phyloP scores from a whole-genome alignment of 1,139 yeast species.

The Kodamaea alishanica region DNA sequence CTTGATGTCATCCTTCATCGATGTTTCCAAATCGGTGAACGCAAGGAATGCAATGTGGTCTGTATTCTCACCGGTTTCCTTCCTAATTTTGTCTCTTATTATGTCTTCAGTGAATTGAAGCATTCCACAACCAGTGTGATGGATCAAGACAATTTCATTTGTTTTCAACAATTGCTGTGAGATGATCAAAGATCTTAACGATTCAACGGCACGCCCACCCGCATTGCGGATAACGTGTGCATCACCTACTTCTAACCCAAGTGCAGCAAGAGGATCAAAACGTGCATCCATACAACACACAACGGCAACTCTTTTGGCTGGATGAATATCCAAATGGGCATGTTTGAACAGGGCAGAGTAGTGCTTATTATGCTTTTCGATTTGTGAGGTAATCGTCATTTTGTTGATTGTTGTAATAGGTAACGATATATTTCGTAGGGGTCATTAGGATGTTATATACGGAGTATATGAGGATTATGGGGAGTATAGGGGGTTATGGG shows the following conservation, averaged over 20 bases:
- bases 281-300: slow-evolving; percentile 47
- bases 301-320: slow-evolving; percentile 32
- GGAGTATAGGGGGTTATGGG: too few relatives aligned
- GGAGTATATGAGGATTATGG: too few relatives aligned
- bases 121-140: slow-evolving; percentile 45
- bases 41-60: slow-evolving; percentile 34
- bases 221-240: slow-evolving; percentile 46
- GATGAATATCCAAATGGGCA: slow-evolving; percentile 33
- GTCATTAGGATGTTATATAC: too few relatives aligned
- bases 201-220: slow-evolving; percentile 43
- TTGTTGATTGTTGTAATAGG: background rate
- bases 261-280: slow-evolving; percentile 37
- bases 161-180: slow-evolving; percentile 37
- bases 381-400: slow-evolving; percentile 25
- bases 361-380: slow-evolving; percentile 20
- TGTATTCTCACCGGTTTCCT: slow-evolving; percentile 26
- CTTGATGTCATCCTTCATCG: slow-evolving; percentile 35
- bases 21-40: slow-evolving; percentile 28
- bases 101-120: slow-evolving; percentile 33
- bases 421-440: too few relatives aligned
- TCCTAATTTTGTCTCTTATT: slow-evolving; percentile 23
- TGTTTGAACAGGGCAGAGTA: slow-evolving; percentile 21
- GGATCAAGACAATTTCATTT: slow-evolving; percentile 36
- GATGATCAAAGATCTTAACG: slow-evolving; percentile 37
- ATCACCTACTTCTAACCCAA: slow-evolving; percentile 42